A percentile compares a stretch with the other conserved stretches of the same genome.
Conservation (phyloP, 306 rosid species). For the Amphicarpaea edgeworthii region DNA sequence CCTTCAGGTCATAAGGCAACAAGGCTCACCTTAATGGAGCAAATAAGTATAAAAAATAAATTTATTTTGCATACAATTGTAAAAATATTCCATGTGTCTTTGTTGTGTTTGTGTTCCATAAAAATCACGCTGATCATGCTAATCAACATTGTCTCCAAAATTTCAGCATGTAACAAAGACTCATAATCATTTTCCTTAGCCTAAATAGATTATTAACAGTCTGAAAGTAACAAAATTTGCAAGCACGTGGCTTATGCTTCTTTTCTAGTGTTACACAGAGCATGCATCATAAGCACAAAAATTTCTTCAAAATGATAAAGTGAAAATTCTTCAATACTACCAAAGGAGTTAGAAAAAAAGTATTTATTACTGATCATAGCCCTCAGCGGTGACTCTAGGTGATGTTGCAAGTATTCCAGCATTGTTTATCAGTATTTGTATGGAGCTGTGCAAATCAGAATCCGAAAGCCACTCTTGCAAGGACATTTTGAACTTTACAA, state of each 20-base stretch:
- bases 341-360: conserved; percentile 25
- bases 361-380: conserved; percentile 76
- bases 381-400: conserved; percentile 71
- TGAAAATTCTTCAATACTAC: conserved; percentile 4
- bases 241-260: conserved; percentile 10
- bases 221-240: conserved; percentile 35
- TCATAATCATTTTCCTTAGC: not conserved
- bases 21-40: not conserved
- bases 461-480: conserved; percentile 77
- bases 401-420: conserved; percentile 96
- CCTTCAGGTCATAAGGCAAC: not conserved
- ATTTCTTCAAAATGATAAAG: conserved; percentile 34
- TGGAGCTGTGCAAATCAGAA: conserved; percentile 79
- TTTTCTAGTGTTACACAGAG: conserved; percentile 4
- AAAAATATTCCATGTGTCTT: conserved; percentile 7
- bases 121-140: conserved; percentile 29
- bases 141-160: conserved; percentile 4
- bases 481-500: conserved; percentile 61
- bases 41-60: conserved; percentile 9
- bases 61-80: conserved; percentile 29
- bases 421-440: conserved; percentile 82
- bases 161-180: conserved; percentile 27
- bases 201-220: conserved; percentile 38
- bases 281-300: conserved; percentile 8
- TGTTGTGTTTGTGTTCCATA: conserved; percentile 30